Evolutionary conservation across 1,284 basidiomycete genomes (phyloP).

Genomic region (Leccinum subrobustum): DNA sequence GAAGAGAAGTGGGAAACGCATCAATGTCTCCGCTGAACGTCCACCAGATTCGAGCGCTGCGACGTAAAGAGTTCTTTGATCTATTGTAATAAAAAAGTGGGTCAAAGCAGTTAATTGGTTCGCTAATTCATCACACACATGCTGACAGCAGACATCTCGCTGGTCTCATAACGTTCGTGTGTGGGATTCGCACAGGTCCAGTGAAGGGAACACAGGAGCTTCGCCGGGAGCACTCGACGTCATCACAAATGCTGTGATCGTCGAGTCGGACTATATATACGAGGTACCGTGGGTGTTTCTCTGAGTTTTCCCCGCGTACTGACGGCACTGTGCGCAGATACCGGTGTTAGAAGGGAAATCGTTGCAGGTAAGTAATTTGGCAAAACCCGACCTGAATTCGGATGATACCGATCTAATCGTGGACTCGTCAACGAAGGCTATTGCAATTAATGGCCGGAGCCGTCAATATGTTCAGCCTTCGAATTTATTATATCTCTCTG

Average conservation of each 20-base stretch:
- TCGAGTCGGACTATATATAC: conserved; percentile 72
- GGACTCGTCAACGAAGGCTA: conserved; percentile 90
- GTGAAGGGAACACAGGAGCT: not conserved
- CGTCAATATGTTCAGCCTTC: conserved; percentile 14
- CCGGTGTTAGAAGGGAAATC: conserved; percentile 84
- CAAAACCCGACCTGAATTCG: conserved; percentile 88
- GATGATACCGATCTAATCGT: conserved; percentile 78
- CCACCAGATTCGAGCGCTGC: not conserved
- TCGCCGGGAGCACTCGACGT: not conserved
- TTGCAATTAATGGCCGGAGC: conserved; percentile 96
- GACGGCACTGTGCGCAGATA: conserved; percentile 72
- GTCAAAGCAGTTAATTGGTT: not conserved
- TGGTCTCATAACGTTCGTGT: not conserved
- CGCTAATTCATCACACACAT: not conserved
- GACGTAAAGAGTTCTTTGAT: not conserved
- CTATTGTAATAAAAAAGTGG: not conserved
- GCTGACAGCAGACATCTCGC: not conserved
- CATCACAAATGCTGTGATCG: conserved; percentile 91
- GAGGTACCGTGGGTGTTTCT: not conserved
- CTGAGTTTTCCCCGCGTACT: not conserved
- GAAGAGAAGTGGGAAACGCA: not conserved
- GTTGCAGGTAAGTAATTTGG: conserved; percentile 94
- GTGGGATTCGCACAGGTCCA: not conserved
- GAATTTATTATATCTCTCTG: conserved; percentile 84
- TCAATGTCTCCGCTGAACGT: not conserved